Base-by-base conservation (phyloP, 495 filamentous ascomycete species). In the Filosporella fistucella region DNA sequence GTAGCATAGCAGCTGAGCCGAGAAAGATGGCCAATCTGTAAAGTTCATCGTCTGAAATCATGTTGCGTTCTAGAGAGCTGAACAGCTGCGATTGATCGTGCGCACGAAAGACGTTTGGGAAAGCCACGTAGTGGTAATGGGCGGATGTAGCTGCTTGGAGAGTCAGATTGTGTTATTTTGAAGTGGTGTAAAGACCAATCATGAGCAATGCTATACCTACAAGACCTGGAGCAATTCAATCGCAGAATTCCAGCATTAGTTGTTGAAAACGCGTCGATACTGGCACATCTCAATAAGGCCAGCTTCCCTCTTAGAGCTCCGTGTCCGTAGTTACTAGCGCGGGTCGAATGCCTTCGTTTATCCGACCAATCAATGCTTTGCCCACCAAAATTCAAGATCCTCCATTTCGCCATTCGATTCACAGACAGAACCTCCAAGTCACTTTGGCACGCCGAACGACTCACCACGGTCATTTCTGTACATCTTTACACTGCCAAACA, bases 11-110 rank as follows among this genome's bases (percentile, higher is more conserved):
- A 25, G 83, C 76, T 33, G 82, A 89, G 68, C 94, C 93, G 47
- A 97, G 86, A 67, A 96, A 91, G 63, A 95, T 82, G 67, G 93
- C 91, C 18, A 99, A 82, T 22, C 77, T 75, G 70, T 88, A 87
- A 58, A 93, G 80, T 44, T 89, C 84, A 54, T 82, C 70, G 81
- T 93, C 88, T 68, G 86, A 82, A 64, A 93, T 91, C 88, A 93
- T 93, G 32, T 38, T 81, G 66, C 23, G 10, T 24, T 25, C 17
- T 3, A 20, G 5, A 20, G 17, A 16, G 22, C n/a, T 17, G 22
- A 7, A 9, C 12, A 11, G n/a, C 33, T 9, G 12, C 21, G 28
- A 10, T 32, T 61, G 44, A 26, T 25, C 28, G 36, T 37, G 33
- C 21, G n/a, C 17, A 17, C 13, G 26, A 44, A n/a, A 18, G 28